Evolutionary conservation across 2,329 filamentous ascomycete genomes (phyloP).

Genomic region (Periconia macrospinosa): DNA sequence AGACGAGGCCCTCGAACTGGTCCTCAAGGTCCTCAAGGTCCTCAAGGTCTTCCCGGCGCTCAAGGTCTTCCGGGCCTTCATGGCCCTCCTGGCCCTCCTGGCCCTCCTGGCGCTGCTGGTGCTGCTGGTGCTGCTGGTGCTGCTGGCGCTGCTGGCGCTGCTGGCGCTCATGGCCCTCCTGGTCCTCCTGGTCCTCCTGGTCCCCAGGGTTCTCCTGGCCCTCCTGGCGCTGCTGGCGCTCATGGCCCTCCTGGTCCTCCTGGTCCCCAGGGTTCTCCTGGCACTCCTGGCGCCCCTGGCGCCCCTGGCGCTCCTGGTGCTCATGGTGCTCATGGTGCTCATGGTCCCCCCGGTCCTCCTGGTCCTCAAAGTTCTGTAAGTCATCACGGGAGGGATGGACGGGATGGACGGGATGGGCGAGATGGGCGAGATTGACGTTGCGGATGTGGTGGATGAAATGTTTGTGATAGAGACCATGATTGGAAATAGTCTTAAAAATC

Average conservation of each 20-base stretch:
- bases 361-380: not conserved
- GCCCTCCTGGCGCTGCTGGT: conserved; percentile 1
- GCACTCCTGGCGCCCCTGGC: not conserved
- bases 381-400: not conserved
- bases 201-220: not conserved
- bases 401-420: not conserved
- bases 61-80: conserved; percentile 1
- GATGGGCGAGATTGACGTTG: not conserved
- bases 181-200: not conserved
- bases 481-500: no score
- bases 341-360: not conserved
- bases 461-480: no score
- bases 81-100: not conserved
- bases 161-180: not conserved
- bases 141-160: not conserved
- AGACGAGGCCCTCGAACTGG: conserved; percentile 7
- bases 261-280: not conserved
- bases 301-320: not conserved
- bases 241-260: not conserved
- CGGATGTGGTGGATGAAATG: not conserved
- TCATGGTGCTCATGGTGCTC: not conserved
- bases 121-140: not conserved
- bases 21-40: conserved; percentile 1
- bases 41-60: conserved; percentile 1
- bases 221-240: not conserved